Evolutionary conservation across 192 early-diverging fungal genomes (phyloP).

Genomic region (Powellomyces hirtus): DNA sequence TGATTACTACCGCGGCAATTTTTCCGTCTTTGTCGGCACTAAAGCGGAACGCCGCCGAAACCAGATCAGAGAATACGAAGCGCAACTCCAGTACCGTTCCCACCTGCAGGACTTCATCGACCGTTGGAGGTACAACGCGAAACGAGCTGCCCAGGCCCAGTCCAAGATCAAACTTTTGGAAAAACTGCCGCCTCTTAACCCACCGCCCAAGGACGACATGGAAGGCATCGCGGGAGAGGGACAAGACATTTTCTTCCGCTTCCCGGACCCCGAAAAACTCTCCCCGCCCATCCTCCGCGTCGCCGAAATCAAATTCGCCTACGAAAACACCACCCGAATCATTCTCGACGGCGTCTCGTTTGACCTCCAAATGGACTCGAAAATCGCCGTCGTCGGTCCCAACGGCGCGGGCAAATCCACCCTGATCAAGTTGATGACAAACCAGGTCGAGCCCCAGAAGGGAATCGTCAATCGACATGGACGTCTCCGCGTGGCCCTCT

Average conservation of each 20-base stretch:
- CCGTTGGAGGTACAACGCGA: constrained; percentile 98
- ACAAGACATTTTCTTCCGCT: constrained; percentile 79
- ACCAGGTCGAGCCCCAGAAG: constrained; percentile 70
- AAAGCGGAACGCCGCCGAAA: constrained; percentile 88
- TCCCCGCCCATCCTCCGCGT: constrained; percentile 97
- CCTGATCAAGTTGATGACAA: constrained; percentile 87
- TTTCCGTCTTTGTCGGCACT: constrained; percentile 83
- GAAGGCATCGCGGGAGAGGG: constrained; percentile 66
- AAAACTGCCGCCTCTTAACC: constrained; percentile 88
- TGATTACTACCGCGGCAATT: constrained; percentile 96
- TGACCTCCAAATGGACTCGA: constrained; percentile 95
- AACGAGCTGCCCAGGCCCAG: constrained; percentile 93
- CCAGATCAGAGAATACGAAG: constrained; percentile 92
- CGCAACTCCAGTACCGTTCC: constrained; percentile 88
- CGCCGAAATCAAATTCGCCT: constrained; percentile 87
- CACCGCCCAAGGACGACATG: constrained; percentile 68
- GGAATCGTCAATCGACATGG: constrained; percentile 91
- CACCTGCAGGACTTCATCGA: constrained; percentile 99
- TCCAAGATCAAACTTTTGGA: constrained; percentile 97
- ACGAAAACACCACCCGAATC: constrained; percentile 70
- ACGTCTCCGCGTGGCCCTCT: constrained; percentile 88
- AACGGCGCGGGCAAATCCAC: constrained; percentile 99
- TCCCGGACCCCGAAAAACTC: constrained; percentile 89
- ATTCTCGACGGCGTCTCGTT: constrained; percentile 85
- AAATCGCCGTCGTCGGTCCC: constrained; percentile 97